Conservation (phyloP, 495 filamentous ascomycete genomes). For the Durotheca rogersii region DNA sequence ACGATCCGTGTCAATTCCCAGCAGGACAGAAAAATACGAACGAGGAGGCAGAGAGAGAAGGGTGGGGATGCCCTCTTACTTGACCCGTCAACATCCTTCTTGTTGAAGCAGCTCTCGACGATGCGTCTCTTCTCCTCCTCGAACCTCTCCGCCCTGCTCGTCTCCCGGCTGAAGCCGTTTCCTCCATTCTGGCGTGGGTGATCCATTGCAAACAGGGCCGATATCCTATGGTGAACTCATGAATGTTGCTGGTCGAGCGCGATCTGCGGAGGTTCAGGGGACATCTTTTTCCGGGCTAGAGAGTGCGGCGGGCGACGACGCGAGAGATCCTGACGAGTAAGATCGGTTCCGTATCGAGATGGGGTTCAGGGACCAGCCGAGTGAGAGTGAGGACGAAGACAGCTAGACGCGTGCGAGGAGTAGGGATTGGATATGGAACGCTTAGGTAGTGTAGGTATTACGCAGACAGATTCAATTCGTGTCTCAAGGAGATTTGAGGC, state of each 20-base stretch:
- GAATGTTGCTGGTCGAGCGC: conserved; percentile 22
- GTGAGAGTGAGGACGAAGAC: conserved; percentile 12
- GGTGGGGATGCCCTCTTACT: conserved; percentile 53
- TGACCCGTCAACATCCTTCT: conserved; percentile 78
- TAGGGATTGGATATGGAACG: conserved; percentile 11
- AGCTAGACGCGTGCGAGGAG: not conserved
- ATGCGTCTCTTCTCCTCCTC: conserved; percentile 95
- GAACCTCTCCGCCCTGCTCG: conserved; percentile 81
- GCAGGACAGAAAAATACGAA: not conserved
- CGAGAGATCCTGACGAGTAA: conserved; percentile 1
- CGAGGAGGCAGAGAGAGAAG: not conserved
- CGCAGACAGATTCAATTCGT: conserved; percentile 4
- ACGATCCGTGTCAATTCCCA: conserved; percentile 18
- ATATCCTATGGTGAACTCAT: conserved; percentile 22
- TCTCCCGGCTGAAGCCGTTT: conserved; percentile 36
- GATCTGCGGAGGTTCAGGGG: conserved; percentile 25
- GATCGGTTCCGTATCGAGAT: not conserved
- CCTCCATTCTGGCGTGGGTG: conserved; percentile 31
- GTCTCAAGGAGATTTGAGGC: conserved; percentile 31
- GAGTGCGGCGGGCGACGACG: not conserved
- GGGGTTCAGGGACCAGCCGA: not conserved
- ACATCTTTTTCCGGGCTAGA: conserved; percentile 27
- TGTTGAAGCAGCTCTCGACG: conserved; percentile 86
- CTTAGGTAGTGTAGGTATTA: conserved; percentile 16
- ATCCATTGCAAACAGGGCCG: conserved; percentile 30